Conservation (phyloP, 768 basidiomycete genomes). For the Steccherinum ochraceum region DNA sequence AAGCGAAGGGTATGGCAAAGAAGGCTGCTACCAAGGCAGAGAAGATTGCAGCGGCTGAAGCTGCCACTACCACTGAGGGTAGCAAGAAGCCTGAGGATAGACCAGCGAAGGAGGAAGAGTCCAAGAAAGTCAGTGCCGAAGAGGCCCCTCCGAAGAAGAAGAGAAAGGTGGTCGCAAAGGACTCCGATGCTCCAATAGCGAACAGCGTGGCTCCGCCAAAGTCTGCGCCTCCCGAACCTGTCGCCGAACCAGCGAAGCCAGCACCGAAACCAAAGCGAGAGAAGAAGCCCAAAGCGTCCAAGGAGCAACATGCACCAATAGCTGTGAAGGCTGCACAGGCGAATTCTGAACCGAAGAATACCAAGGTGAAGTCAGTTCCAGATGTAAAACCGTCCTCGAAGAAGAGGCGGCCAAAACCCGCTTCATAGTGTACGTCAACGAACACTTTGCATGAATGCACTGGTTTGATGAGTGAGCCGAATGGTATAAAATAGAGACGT, state of each 20-base stretch:
- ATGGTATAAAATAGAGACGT: not conserved
- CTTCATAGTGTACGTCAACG: too few relatives aligned
- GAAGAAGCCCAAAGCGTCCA: too few relatives aligned
- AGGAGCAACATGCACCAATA: not conserved
- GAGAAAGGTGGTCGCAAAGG: slow-evolving; percentile 11
- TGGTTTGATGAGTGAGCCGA: too few relatives aligned
- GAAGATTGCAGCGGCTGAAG: not conserved
- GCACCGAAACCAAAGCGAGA: too few relatives aligned
- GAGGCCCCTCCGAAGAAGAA: slow-evolving; percentile 14
- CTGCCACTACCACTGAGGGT: not conserved
- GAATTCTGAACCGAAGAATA: not conserved
- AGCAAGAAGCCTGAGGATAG: not conserved
- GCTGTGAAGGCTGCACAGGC: not conserved
- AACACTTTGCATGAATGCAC: too few relatives aligned
- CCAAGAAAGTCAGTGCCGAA: not conserved
- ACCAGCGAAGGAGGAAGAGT: not conserved
- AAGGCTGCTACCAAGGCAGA: slow-evolving; percentile 13
- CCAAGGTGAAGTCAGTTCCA: not conserved
- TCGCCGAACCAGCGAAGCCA: too few relatives aligned
- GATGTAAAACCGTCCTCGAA: not conserved
- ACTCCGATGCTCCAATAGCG: not conserved
- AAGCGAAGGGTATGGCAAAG: slow-evolving; percentile 30
- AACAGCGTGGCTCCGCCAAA: too few relatives aligned
- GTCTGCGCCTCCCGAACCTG: too few relatives aligned
- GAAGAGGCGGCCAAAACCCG: too few relatives aligned